A percentile compares a stretch with the other conserved stretches of the same genome.
phyloP scores from a whole-genome alignment of 2,329 filamentous ascomycete genomes.

The Coleophoma crateriformis region DNA sequence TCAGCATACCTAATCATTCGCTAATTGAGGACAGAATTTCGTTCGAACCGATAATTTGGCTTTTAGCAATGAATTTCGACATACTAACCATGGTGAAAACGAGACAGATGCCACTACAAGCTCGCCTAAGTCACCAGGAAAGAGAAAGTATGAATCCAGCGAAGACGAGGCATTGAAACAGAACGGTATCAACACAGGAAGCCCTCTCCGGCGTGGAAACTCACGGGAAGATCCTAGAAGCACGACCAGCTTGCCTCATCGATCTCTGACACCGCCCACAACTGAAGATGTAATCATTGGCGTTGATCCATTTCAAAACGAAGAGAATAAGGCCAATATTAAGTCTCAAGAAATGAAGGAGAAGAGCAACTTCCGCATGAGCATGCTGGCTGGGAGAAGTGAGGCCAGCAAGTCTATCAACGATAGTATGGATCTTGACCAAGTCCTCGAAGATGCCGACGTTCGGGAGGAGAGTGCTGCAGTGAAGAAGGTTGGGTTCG shows the following conservation, averaged over 20 bases:
- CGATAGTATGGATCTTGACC: slow-evolving; percentile 24
- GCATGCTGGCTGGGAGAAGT: slow-evolving; percentile 5
- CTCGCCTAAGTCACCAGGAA: slow-evolving; percentile 2
- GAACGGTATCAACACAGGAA: neutral
- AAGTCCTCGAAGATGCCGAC: slow-evolving; percentile 17
- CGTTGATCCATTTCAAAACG: slow-evolving; percentile 13
- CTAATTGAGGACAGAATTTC: slow-evolving; percentile 10
- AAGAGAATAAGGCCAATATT: neutral
- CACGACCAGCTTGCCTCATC: slow-evolving; percentile 18
- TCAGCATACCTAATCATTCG: neutral
- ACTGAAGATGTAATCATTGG: slow-evolving; percentile 14
- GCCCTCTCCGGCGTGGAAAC: neutral
- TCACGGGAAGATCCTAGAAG: slow-evolving; percentile 8
- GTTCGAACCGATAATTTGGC: slow-evolving; percentile 10
- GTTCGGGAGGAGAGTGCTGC: slow-evolving; percentile 16
- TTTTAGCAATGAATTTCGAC: slow-evolving; percentile 1
- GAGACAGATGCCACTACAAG: neutral
- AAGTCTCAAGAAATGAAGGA: slow-evolving; percentile 24
- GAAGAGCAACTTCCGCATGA: slow-evolving; percentile 14
- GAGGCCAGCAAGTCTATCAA: slow-evolving; percentile 2
- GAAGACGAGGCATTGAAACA: neutral
- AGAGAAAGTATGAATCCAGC: slow-evolving; percentile 4
- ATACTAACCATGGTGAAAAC: neutral
- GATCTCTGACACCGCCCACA: neutral
- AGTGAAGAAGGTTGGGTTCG: slow-evolving; percentile 19